Base-by-base conservation (phyloP, 768 basidiomycete species). In the Exsudoporus frostii region DNA sequence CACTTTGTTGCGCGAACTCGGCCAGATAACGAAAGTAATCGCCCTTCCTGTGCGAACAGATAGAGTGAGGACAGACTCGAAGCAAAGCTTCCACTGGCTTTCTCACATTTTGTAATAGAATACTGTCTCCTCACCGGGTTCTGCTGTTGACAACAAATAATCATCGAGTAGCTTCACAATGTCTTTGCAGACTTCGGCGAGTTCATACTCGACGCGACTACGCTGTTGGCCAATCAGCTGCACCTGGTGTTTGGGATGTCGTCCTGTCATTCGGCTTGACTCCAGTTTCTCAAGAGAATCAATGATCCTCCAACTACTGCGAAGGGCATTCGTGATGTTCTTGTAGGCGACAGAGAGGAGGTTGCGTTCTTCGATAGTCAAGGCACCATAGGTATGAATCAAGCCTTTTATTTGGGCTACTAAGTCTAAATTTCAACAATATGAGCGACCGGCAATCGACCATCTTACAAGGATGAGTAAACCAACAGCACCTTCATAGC, bases 21-120 rank as follows among this genome's bases (percentile, higher is more conserved):
- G 90, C 90, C 49, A 92, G 81, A 73, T 93, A 94, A 58, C 91
- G 87, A 75, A 89, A 90, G 74, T 93, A 94, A 69, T 93, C 92
- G 52, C 90, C 92, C 73, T 84, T 85, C 86, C 88, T 89, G 63
- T 32, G 46, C 25, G 32, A 48, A 25, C 15, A 44, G 5, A 48
- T 9, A 29, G 19, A 27, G 45, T 58, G 52, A 61, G 55, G 53
- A 56, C 36, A 43, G 39, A 43, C 53, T 41, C 24, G 15, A 37
- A 22, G 37, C 29, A 6, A 19, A 34, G 25, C 7, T 52, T 49
- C 7, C 24, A 37, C 38, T 2, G 8, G 66, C n/a, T 49, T 29
- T 47, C 81, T 71, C 62, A 88, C 89, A 92, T 85, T 76, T 95
- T 94, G 67, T 83, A 85, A 76, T 93, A 93, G 75, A 93, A 94